Conservation (phyloP, 345 rosid species). For the Melaleuca quinquenervia region DNA sequence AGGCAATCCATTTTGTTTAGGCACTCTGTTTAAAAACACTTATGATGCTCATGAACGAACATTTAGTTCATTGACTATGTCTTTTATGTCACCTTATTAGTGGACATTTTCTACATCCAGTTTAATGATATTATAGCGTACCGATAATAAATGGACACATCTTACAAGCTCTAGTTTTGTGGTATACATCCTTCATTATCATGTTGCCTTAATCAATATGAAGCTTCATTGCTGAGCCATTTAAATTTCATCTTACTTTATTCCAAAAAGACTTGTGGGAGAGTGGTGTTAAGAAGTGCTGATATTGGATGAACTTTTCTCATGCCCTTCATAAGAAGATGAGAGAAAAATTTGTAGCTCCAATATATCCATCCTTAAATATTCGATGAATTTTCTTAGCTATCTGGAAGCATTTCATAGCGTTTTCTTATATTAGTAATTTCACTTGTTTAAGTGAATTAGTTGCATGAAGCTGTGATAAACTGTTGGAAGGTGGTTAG, state of each 20-base stretch:
- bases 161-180: not conserved
- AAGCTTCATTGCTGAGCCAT: not conserved
- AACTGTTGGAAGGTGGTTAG: not conserved
- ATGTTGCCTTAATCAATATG: not conserved
- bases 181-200: not conserved
- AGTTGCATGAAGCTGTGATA: not conserved
- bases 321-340: not conserved
- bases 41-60: too few species aligned
- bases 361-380: not conserved
- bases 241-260: not conserved
- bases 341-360: not conserved
- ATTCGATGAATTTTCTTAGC: not conserved
- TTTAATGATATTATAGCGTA: not conserved
- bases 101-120: not conserved
- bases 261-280: not conserved
- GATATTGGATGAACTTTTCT: not conserved
- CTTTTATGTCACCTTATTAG: not conserved
- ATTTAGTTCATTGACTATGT: not conserved
- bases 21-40: too few species aligned
- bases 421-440: not conserved
- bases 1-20: too few species aligned
- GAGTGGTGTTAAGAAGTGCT: not conserved
- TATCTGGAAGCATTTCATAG: not conserved
- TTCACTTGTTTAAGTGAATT: not conserved
- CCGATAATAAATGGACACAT: not conserved